Base-by-base conservation (phyloP, 805 yeast species). In the Suhomyces prunicola region DNA sequence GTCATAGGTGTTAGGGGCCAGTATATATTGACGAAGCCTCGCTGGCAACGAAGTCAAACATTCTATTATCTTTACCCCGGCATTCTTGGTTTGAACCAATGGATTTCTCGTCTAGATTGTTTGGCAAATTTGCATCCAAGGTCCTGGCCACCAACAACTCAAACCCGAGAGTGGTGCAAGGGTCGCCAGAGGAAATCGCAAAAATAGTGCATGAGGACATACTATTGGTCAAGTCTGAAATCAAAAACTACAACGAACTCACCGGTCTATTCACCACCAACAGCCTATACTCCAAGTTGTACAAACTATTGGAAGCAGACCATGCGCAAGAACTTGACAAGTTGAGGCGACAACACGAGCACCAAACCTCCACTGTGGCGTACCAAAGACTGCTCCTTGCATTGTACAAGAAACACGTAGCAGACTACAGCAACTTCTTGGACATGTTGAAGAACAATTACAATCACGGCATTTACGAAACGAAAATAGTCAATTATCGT, bases 161-260 rank as follows among this genome's bases (percentile, higher is more conserved):
- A 19, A 33, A 46, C 31, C 35, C 54, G 2, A 45, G 48, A 23
- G 47, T 51, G 19, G 54, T 57, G 4, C 35, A 39, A 27, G 60
- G 60, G 1, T 51, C 65, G n/a, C 64, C 68, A 3, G 56, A 52
- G 22, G 58, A 46, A 13, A 53, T 66, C 7, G 60, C 60, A 23
- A 59, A 62, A 39, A 59, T 58, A 45, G 63, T 67, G 7, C 56
- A 60, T 35, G 54, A 62, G 35, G 71, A 67, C 51, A 64, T 67
- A 10, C 54, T 55, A 10, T 46, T 48, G 2, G 57, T 61, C 1
- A 58, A 62, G 48, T 54, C 47, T n/a, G 67, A 67, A 44, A 59
- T 68, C 8, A 62, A 59, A 39, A 52, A 52, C 35, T 63, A 60
- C 40, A 64, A 66, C 46, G 62, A 65, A 36, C 13, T 53, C 29